A percentile compares a stretch with the other conserved stretches of the same genome.
These are phyloP conservation scores for Acanthamoeba divionensis DNA, from an alignment of 208 protist genomes.

Conservation along the genomic window DNA sequence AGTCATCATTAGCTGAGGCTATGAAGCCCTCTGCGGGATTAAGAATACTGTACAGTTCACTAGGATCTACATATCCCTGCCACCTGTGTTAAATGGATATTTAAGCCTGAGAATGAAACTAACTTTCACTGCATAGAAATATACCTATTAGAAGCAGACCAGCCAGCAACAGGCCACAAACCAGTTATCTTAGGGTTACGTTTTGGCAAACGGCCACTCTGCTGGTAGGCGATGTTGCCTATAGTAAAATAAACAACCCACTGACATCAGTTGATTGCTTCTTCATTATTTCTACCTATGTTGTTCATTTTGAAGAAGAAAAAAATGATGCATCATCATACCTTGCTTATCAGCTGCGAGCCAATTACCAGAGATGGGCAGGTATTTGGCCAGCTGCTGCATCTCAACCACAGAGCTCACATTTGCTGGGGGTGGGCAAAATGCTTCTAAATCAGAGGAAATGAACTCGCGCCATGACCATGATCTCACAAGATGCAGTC, in stretches of 20 bases:
- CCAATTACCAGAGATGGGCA: constrained; percentile 16
- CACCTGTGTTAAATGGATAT: background rate
- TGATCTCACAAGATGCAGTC: background rate
- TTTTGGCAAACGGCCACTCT: background rate
- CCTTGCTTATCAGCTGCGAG: background rate
- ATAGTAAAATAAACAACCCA: no score
- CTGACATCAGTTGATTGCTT: no score
- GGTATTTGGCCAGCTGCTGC: background rate
- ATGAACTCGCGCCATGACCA: constrained; percentile 13
- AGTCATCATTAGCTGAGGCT: constrained; percentile 17
- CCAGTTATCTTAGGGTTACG: background rate
- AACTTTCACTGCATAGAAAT: background rate
- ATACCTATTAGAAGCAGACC: background rate
- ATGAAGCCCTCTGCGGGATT: background rate
- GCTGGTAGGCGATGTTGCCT: constrained; percentile 46
- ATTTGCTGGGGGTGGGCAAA: background rate
- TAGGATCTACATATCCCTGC: background rate
- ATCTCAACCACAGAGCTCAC: background rate
- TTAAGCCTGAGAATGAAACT: background rate
- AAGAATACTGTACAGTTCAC: background rate
- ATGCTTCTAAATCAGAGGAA: background rate
- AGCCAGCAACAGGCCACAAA: background rate
- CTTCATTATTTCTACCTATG: no score
- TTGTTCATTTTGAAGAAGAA: no score
- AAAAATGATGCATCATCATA: no score